Conservation (phyloP, 2,329 filamentous ascomycete species). For the Stylonectria norvegica region DNA sequence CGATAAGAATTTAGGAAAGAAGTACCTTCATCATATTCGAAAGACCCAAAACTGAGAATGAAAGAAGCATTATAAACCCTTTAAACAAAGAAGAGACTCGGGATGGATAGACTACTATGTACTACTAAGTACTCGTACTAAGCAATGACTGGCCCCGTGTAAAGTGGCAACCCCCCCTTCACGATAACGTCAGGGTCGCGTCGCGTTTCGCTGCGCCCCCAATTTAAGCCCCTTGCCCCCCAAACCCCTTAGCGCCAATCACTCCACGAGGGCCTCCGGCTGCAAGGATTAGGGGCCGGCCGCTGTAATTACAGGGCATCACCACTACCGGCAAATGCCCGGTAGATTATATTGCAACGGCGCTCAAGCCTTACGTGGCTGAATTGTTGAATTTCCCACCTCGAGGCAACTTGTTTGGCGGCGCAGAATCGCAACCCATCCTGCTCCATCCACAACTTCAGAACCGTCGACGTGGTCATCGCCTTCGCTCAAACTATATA, state of each 20-base stretch:
- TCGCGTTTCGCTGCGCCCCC: conserved; percentile 21
- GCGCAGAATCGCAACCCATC: conserved; percentile 8
- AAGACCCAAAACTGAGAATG: too few relatives aligned
- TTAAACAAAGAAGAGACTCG: too few relatives aligned
- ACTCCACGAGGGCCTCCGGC: too few relatives aligned
- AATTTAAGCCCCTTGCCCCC: too few relatives aligned
- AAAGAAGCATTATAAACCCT: too few relatives aligned
- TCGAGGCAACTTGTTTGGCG: conserved; percentile 2
- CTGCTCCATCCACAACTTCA: conserved; percentile 9
- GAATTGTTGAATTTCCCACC: conserved; percentile 22
- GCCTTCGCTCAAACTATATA: conserved; percentile 1
- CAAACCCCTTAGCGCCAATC: too few relatives aligned
- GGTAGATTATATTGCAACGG: conserved; percentile 11
- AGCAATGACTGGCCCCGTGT: neutral
- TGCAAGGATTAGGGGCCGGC: neutral
- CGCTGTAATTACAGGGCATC: conserved; percentile 8
- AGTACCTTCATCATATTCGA: too few relatives aligned
- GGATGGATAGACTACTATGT: too few relatives aligned
- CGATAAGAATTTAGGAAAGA: too few relatives aligned
- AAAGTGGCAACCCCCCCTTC: conserved; percentile 14
- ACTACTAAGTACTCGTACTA: too few relatives aligned
- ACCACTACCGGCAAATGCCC: conserved; percentile 19
- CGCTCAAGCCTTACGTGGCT: conserved; percentile 23
- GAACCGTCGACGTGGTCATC: conserved; percentile 7
- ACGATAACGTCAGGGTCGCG: too few relatives aligned